Percentiles rank a stretch among this genome's conserved stretches.
Conservation (phyloP, 805 yeast species). For the Scheffersomyces ergatensis region DNA sequence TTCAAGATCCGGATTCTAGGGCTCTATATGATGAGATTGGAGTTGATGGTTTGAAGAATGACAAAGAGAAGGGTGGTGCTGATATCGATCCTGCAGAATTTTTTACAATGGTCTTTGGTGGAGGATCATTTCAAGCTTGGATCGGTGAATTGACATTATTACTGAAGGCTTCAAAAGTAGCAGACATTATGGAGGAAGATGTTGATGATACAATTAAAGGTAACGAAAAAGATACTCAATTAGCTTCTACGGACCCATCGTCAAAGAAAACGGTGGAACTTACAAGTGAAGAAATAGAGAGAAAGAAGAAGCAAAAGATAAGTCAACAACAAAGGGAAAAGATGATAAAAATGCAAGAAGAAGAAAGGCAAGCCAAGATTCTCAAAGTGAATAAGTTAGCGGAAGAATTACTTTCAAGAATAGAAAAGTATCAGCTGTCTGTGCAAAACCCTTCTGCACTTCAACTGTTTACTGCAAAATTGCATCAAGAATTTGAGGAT, state of each 20-base stretch:
- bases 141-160: constrained; percentile 82
- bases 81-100: constrained; percentile 77
- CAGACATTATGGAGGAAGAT: constrained; percentile 45
- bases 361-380: constrained; percentile 50
- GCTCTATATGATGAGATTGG: constrained; percentile 82
- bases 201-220: constrained; percentile 20
- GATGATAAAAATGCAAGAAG: constrained; percentile 47
- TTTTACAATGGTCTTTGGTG: constrained; percentile 81
- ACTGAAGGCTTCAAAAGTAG: constrained; percentile 67
- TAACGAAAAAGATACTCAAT: constrained; percentile 9
- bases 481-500: constrained; percentile 66
- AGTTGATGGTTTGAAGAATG: constrained; percentile 52
- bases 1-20: constrained; percentile 71
- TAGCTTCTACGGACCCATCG: constrained; percentile 5
- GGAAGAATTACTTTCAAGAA: constrained; percentile 43
- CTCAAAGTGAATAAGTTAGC: constrained; percentile 51
- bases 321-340: constrained; percentile 46
- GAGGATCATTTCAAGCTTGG: constrained; percentile 73
- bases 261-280: not conserved
- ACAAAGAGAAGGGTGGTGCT: constrained; percentile 62
- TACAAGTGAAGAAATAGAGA: constrained; percentile 21
- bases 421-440: constrained; percentile 56
- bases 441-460: constrained; percentile 61
- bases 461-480: constrained; percentile 49
- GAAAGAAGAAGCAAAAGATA: constrained; percentile 29